These are phyloP conservation scores for Solanum stenotomum DNA, from an alignment of 257 asterid species.

Conservation along the genomic window DNA sequence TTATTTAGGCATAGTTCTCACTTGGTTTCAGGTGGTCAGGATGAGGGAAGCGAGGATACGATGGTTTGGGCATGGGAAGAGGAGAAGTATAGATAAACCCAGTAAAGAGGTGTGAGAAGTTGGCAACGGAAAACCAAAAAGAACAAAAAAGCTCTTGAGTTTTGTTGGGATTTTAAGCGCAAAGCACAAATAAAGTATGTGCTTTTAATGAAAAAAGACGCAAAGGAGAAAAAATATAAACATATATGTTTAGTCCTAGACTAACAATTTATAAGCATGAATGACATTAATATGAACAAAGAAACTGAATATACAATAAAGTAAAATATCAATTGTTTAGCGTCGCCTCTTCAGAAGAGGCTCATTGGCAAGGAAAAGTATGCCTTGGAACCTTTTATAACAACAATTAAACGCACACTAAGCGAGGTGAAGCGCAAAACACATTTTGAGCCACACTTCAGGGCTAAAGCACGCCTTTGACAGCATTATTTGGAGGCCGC, in stretches of 20 bases:
- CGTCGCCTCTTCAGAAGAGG: background rate
- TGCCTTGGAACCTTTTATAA: background rate
- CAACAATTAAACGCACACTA: background rate
- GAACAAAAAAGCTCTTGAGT: background rate
- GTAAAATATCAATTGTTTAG: background rate
- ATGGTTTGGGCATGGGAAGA: background rate
- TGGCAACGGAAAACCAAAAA: background rate
- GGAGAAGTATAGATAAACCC: background rate
- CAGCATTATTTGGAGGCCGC: background rate
- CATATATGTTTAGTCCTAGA: background rate
- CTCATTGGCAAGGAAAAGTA: background rate
- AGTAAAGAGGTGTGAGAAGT: background rate
- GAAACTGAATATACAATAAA: background rate
- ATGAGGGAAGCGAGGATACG: background rate
- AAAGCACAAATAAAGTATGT: background rate
- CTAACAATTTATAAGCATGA: background rate
- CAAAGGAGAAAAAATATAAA: background rate
- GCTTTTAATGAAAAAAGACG: background rate
- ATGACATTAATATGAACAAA: background rate
- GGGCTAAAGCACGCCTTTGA: background rate
- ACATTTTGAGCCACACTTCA: background rate
- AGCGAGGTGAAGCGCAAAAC: background rate
- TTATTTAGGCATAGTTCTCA: background rate
- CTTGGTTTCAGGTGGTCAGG: background rate
- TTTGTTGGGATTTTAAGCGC: background rate